A percentile compares a stretch with the other conserved stretches of the same genome.
These are phyloP conservation scores for Geotrichum europaeum DNA, from an alignment of 1,139 yeast species.

Conservation along the genomic window DNA sequence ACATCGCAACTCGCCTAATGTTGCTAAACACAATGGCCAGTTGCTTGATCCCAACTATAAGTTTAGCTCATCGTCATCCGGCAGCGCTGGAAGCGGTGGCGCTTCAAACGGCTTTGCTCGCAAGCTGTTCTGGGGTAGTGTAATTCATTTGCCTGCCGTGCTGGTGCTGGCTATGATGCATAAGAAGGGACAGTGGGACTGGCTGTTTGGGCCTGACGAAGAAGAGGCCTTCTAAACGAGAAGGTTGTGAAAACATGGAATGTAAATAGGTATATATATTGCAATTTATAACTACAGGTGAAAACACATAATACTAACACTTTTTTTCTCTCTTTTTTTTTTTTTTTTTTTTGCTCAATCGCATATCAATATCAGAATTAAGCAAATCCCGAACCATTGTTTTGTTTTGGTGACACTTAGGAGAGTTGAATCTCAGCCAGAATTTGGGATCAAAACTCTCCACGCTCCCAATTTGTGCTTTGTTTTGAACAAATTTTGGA, in stretches of 20 bases:
- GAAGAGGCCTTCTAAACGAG: constrained; percentile 14
- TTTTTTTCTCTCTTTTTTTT: neutral
- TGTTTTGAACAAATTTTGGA: no score
- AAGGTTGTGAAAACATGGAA: neutral
- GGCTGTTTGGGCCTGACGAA: constrained; percentile 37
- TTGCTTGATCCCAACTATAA: neutral
- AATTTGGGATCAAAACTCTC: no score
- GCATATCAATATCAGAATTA: neutral
- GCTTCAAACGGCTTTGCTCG: constrained; percentile 63
- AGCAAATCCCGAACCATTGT: no score
- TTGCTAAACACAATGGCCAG: constrained; percentile 14
- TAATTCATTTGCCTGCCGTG: constrained; percentile 88
- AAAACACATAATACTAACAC: neutral
- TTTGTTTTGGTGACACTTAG: no score
- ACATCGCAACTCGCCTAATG: constrained; percentile 24
- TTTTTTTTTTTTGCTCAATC: neutral
- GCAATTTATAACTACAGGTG: neutral
- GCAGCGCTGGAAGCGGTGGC: constrained; percentile 17
- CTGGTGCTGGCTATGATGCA: constrained; percentile 88
- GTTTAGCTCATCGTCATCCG: constrained; percentile 5
- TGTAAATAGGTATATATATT: neutral
- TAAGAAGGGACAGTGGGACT: constrained; percentile 93
- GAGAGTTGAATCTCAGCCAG: no score
- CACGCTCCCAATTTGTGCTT: no score
- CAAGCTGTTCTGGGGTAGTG: constrained; percentile 89